Percentiles rank a stretch among this genome's conserved stretches.
Evolutionary conservation across 2,329 filamentous ascomycete genomes (phyloP).

Genomic region (Pseudogymnoascus sp.): DNA sequence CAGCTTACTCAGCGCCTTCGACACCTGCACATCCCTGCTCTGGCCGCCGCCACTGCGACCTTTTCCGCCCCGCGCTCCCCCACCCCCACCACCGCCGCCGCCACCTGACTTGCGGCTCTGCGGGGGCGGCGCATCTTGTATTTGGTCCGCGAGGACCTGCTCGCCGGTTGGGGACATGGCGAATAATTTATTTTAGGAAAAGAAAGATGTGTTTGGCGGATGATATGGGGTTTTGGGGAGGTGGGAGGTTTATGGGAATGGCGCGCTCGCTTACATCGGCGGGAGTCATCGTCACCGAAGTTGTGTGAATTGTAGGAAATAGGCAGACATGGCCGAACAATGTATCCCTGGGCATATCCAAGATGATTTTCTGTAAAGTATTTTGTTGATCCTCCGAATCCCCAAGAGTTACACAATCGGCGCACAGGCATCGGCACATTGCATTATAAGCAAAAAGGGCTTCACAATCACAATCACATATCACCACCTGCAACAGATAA

Average conservation of each 20-base stretch:
- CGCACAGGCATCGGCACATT: not conserved
- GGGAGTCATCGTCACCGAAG: not conserved
- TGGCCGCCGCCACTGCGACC: conserved; percentile 13
- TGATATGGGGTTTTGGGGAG: not conserved
- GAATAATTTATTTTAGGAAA: not conserved
- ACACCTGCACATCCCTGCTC: conserved; percentile 24
- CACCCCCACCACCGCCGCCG: conserved; percentile 9
- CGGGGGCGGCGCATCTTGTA: not conserved
- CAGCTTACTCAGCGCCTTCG: conserved; percentile 28
- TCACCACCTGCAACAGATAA: not conserved
- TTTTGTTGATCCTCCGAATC: not conserved
- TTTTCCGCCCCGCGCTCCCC: conserved; percentile 8
- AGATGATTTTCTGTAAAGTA: not conserved
- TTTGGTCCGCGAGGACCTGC: not conserved
- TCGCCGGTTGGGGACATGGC: not conserved
- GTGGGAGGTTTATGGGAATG: not conserved
- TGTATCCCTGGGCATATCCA: not conserved
- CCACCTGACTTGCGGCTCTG: conserved; percentile 8
- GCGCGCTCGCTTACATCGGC: not conserved
- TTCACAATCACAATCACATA: not conserved
- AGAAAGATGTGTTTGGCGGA: not conserved
- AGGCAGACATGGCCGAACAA: not conserved
- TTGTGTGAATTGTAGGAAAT: not conserved
- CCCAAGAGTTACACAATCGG: not conserved
- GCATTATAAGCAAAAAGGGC: not conserved